Percentiles rank a stretch among this genome's conserved stretches.
These are phyloP conservation scores for Castanea sativa DNA, from an alignment of 306 rosid species.

Conservation along the genomic window DNA sequence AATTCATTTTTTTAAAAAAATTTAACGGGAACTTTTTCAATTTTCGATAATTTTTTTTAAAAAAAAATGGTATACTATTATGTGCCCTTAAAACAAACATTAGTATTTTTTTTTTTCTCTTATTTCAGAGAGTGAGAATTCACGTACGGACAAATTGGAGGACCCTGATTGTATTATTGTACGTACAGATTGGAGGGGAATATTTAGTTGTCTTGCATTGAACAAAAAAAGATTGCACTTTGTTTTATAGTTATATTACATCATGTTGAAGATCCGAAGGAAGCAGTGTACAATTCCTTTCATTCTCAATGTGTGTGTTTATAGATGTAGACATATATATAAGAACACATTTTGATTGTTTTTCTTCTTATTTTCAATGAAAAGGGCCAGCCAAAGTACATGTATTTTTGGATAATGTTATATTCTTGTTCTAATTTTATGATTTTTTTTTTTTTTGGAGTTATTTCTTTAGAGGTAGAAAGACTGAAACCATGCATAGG, in stretches of 20 bases:
- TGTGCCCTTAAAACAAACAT: no score
- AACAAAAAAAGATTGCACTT: constrained; percentile 35
- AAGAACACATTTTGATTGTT: constrained; percentile 3
- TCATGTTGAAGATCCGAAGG: constrained; percentile 32
- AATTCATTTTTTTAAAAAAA: no score
- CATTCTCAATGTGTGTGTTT: constrained; percentile 3
- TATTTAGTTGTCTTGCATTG: constrained; percentile 31
- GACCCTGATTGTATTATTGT: background rate
- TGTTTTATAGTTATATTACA: constrained; percentile 2
- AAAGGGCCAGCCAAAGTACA: no score
- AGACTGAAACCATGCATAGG: no score
- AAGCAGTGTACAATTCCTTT: constrained; percentile 13
- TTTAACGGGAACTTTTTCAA: no score
- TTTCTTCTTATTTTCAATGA: background rate
- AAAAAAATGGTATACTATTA: no score
- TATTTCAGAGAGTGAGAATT: background rate
- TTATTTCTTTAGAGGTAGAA: no score
- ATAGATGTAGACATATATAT: background rate
- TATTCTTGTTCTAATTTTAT: no score
- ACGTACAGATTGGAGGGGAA: constrained; percentile 23
- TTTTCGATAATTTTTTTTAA: no score
- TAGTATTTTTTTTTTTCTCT: background rate
- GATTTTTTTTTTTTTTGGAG: no score
- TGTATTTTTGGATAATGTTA: no score
- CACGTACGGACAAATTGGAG: background rate